Evolutionary conservation across 805 yeast genomes (phyloP).

Genomic region (Suhomyces prunicola): DNA sequence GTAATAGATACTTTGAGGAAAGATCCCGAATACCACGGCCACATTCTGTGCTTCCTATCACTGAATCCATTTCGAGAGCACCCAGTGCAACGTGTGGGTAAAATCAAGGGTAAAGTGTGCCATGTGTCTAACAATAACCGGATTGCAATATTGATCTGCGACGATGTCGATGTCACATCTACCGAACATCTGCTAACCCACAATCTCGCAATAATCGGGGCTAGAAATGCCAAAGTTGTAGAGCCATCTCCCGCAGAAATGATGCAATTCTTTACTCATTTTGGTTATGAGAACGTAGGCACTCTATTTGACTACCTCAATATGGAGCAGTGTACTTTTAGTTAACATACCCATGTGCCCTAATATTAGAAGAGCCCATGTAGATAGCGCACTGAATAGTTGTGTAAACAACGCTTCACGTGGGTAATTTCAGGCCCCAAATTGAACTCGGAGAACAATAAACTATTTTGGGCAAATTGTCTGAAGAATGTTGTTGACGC

Average conservation of each 20-base stretch:
- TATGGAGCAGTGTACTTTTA: not conserved
- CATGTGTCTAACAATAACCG: not conserved
- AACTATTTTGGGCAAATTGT: not conserved
- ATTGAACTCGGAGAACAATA: not conserved
- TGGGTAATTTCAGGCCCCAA: not conserved
- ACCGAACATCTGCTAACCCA: not conserved
- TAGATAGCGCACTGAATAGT: not conserved
- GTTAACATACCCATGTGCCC: not conserved
- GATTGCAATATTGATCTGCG: not conserved
- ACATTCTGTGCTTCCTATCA: not conserved
- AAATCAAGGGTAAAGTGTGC: not conserved
- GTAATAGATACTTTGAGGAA: not conserved
- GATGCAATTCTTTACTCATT: not conserved
- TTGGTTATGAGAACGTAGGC: not conserved
- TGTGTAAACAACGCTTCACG: not conserved
- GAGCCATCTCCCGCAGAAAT: not conserved
- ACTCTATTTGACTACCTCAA: not conserved
- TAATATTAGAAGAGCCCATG: not conserved
- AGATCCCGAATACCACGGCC: not conserved
- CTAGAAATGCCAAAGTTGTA: not conserved
- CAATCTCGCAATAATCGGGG: not conserved
- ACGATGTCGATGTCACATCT: not conserved
- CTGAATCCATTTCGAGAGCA: not conserved
- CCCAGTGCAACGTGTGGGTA: not conserved
- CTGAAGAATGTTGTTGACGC: not conserved